Base-by-base conservation (phyloP, 257 asterid species). In the Datura wrightii region DNA sequence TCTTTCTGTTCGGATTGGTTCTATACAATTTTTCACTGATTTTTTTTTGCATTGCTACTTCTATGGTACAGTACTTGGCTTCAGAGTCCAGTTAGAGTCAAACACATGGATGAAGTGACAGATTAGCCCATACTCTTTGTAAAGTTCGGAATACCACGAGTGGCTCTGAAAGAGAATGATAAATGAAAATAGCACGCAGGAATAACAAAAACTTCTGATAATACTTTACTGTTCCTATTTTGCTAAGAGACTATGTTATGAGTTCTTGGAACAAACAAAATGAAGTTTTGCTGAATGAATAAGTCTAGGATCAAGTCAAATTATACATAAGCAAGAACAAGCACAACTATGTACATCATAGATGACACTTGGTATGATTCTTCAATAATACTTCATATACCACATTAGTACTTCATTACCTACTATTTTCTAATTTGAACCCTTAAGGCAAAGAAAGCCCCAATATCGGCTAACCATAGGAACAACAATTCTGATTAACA, bases 361-460 rank as follows among this genome's bases (percentile, higher is more conserved):
- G 39, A 44, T 72, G 39, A 44, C 80, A 72, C 39, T 72, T 72
- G 59, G 37, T 48, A 5, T 72, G 59, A 19, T 72, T 71, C 79
- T 2, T n/a, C 55, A 71, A n/a, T 65, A 37, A 16, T 65, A 65
- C 46, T 34, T 65, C 72, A 65, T 65, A 65, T 36, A 65, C 18
- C 63, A 56, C 18, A 34, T 4, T 24, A 24, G 31, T 24, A 24
- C 31, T 31, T 10, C 10, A n/a, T 18, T 70, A 42, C 19, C 41
- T 11, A 46, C 80, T 19, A 53, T 11, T 46, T 72, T 46, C 39
- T 24, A 72, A 44, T 44, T 72, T 46, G 41, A 46, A 19, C 58
- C 58, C 58, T 44, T 11, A 72, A 46, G 41, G 58, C 16, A 46
- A 10, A 42, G 55, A 71, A 71, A 18, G 2, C 2, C 31, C 54